Conservation (phyloP, 2,329 filamentous ascomycete genomes). For the Arthroderma uncinatum region DNA sequence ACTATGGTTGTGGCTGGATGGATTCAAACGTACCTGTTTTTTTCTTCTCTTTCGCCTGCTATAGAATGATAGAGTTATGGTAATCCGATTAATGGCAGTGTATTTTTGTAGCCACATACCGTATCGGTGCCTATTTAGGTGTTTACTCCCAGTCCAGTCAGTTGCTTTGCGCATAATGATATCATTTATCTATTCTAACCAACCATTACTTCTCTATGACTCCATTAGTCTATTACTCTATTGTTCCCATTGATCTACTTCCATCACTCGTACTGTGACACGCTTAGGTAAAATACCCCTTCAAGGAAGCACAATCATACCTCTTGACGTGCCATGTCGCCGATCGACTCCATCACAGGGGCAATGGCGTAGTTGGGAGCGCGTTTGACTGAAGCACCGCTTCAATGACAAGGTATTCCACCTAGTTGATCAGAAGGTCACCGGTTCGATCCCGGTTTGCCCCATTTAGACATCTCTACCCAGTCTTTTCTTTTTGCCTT, state of each 20-base stretch:
- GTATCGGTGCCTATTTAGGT: not conserved
- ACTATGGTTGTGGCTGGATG: not conserved
- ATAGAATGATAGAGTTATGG: slow-evolving; percentile 2
- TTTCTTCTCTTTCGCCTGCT: not conserved
- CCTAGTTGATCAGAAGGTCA: slow-evolving; percentile 5
- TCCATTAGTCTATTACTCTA: no score
- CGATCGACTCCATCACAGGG: slow-evolving; percentile 2
- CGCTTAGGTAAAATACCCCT: no score
- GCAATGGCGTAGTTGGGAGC: slow-evolving; percentile 8
- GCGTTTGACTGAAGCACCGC: slow-evolving; percentile 4
- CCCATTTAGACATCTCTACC: not conserved
- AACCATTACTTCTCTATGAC: no score
- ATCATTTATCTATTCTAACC: no score
- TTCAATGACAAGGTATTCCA: slow-evolving; percentile 2
- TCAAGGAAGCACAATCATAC: not conserved
- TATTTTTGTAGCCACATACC: not conserved
- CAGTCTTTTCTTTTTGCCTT: not conserved
- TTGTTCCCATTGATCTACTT: no score
- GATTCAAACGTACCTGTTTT: not conserved
- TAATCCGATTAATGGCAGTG: not conserved
- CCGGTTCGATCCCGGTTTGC: slow-evolving; percentile 8
- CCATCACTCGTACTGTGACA: not conserved
- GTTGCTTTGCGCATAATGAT: no score
- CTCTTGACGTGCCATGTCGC: not conserved
- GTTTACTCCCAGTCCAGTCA: not conserved